phyloP scores from a whole-genome alignment of 352 stramenopile genomes.

The Globisporangium echinulatum region DNA sequence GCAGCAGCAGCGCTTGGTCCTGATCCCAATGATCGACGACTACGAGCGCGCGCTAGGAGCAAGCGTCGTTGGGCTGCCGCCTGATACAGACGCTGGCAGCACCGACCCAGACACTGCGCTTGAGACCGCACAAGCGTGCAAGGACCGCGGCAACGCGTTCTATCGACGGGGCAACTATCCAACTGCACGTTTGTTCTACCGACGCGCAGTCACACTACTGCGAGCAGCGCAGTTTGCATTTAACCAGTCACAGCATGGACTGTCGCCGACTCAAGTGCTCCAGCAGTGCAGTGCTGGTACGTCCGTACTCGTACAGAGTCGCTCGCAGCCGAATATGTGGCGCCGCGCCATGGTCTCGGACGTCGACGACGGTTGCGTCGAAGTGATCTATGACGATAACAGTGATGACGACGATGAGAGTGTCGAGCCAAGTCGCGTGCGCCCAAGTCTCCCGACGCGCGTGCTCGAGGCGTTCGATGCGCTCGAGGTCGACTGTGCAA shows the following conservation, averaged over 20 bases:
- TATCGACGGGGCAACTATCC: slow-evolving; percentile 57
- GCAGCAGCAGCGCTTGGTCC: slow-evolving; percentile 26
- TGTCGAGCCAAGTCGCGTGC: slow-evolving; percentile 39
- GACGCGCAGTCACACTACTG: slow-evolving; percentile 44
- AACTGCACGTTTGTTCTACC: slow-evolving; percentile 55
- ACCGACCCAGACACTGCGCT: slow-evolving; percentile 13
- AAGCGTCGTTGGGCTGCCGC: slow-evolving; percentile 46
- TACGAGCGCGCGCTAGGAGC: slow-evolving; percentile 34
- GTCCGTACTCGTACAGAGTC: slow-evolving; percentile 39
- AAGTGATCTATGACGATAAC: slow-evolving; percentile 70
- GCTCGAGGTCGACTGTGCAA: slow-evolving; percentile 55
- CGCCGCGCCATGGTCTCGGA: slow-evolving; percentile 63
- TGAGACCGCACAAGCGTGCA: slow-evolving; percentile 24
- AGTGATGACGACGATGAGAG: slow-evolving; percentile 48
- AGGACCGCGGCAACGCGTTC: slow-evolving; percentile 49
- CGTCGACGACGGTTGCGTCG: slow-evolving; percentile 32
- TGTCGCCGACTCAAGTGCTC: slow-evolving; percentile 27
- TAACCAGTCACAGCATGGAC: slow-evolving; percentile 27
- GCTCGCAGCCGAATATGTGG: slow-evolving; percentile 15
- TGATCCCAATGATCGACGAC: slow-evolving; percentile 44
- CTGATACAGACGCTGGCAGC: not conserved
- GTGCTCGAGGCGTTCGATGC: slow-evolving; percentile 43
- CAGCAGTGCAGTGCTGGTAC: slow-evolving; percentile 40
- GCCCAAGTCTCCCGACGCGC: slow-evolving; percentile 48
- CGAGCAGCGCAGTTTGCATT: slow-evolving; percentile 33